Conservation (phyloP, 2,329 filamentous ascomycete genomes). For the Colletotrichum sp. region DNA sequence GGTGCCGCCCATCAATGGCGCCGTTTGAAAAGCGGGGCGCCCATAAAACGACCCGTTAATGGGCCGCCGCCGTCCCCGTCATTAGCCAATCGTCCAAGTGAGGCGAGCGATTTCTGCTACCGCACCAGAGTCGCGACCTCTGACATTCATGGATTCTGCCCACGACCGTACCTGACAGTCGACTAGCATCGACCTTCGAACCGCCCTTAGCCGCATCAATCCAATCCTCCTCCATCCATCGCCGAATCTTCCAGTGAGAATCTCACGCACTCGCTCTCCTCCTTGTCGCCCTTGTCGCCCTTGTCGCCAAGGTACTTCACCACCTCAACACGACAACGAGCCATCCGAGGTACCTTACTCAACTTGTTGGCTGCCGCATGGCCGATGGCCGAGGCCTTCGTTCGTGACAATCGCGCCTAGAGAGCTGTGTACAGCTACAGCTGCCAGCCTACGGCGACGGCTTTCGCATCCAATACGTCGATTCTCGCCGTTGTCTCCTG, state of each 20-base stretch:
- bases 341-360: not conserved
- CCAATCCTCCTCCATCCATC: not conserved
- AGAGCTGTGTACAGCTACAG: not conserved
- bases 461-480: not conserved
- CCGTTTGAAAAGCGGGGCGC: slow-evolving; percentile 14
- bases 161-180: not conserved
- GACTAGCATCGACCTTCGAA: not conserved
- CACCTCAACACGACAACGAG: not conserved
- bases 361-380: not conserved
- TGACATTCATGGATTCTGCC: not conserved
- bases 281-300: not conserved
- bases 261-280: not conserved
- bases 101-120: slow-evolving; percentile 14
- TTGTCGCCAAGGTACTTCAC: not conserved
- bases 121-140: not conserved
- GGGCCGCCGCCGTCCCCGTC: slow-evolving; percentile 12
- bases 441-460: not conserved
- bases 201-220: not conserved
- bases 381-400: not conserved
- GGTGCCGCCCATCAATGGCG: not conserved
- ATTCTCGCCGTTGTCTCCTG: not conserved
- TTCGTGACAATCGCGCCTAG: not conserved
- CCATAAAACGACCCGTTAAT: slow-evolving; percentile 9
- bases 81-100: slow-evolving; percentile 21
- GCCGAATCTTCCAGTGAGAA: not conserved